Base-by-base conservation (phyloP, 164 flowering plant genomes). In the Tinospora cordifolia region DNA sequence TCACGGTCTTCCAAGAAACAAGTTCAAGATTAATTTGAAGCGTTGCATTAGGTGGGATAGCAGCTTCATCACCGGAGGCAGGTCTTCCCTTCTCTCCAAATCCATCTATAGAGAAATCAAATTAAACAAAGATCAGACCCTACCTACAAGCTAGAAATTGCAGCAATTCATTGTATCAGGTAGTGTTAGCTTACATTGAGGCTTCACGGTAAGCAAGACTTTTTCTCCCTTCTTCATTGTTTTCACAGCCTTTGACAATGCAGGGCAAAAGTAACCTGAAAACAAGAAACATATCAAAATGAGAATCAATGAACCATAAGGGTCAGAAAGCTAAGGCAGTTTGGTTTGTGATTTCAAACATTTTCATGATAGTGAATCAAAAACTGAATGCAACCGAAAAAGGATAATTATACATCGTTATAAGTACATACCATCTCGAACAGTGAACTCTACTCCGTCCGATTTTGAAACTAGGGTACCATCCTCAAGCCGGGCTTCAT, bases 191-290 rank as follows among this genome's bases (percentile, higher is more conserved):
- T 76, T 79, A 94, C 99, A 94, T 83, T 90, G 95, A 69, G 99
- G 97, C 76, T 92, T 94, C 60, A 90, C 98, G 2, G 88, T 83
- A 0, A 92, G 73, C 36, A 87, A 72, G 25, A 87, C 96, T 69
- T 85, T 90, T 72, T 94, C 99, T 47, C 95, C 93, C 75, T 88
- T 92, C 82, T 94, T 94, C 99, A 94, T 94, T 6, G 96, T 90
- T 69, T 88, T 92, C 24, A 92, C 91, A 70, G 99, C 93, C 76
- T 80, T 90, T 3, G 89, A 26, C 63, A 94, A 58, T 2, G 99
- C 98, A 73, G 96, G 92, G 68, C 97, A 94, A 74, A 89, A 89
- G 62, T 82, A 78, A 62, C 97, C 98, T 90, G 74, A 34, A n/a
- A 58, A 11, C 38, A 24, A 46, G 25, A 38, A 62, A 47, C n/a